These are phyloP conservation scores for Xylariaceae sp. DNA, from an alignment of 2,329 filamentous ascomycete genomes.

Conservation along the genomic window DNA sequence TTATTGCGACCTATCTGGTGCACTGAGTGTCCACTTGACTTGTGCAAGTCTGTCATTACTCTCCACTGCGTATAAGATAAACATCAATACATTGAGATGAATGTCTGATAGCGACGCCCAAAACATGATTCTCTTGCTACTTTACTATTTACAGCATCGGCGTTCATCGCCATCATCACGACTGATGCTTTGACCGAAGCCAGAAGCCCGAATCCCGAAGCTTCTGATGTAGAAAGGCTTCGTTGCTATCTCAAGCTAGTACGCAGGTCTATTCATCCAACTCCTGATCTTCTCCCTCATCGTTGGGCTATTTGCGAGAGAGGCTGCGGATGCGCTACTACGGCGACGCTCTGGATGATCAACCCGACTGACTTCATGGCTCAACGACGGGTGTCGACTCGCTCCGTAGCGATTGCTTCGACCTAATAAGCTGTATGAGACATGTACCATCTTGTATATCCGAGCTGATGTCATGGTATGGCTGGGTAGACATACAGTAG, in stretches of 20 bases:
- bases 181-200: too few relatives aligned
- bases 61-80: too few relatives aligned
- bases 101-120: too few relatives aligned
- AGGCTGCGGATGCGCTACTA: constrained; percentile 20
- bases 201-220: too few relatives aligned
- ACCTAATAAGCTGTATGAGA: constrained; percentile 18
- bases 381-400: constrained; percentile 24
- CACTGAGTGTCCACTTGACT: too few relatives aligned
- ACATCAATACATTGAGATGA: too few relatives aligned
- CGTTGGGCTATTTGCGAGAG: constrained; percentile 7
- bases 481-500: constrained; percentile 23
- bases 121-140: too few relatives aligned
- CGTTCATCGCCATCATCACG: too few relatives aligned
- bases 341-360: constrained; percentile 27
- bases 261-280: constrained; percentile 30
- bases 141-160: too few relatives aligned
- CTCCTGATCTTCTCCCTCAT: constrained; percentile 27
- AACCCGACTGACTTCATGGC: constrained; percentile 24
- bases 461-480: background rate
- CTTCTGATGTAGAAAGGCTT: too few relatives aligned
- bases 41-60: too few relatives aligned
- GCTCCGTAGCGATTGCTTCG: constrained; percentile 29
- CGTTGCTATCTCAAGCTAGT: constrained; percentile 8
- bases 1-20: too few relatives aligned
- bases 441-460: background rate